Conservation (phyloP, 2,329 filamentous ascomycete species). For the Penicillium thymicola region DNA sequence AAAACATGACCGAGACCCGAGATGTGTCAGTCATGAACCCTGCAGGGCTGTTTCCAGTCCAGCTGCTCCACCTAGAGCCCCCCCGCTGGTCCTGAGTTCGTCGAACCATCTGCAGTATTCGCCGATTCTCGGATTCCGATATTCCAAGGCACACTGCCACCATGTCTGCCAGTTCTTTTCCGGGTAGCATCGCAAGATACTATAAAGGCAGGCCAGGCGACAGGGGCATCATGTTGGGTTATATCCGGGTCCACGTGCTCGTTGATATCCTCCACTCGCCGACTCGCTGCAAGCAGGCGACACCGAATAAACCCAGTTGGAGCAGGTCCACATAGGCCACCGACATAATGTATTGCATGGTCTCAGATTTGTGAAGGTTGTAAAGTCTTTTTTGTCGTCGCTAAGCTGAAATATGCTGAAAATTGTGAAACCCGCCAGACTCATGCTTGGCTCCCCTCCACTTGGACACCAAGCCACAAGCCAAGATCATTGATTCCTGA, state of each 20-base stretch:
- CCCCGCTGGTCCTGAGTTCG: background rate
- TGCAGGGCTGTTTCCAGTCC: too few relatives aligned
- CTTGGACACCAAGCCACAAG: slow-evolving; percentile 10
- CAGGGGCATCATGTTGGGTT: background rate
- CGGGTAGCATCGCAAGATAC: background rate
- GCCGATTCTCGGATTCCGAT: background rate
- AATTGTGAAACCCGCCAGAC: slow-evolving; percentile 5
- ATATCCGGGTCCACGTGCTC: background rate
- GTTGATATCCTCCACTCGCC: background rate
- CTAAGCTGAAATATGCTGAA: slow-evolving; percentile 3
- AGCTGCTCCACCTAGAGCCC: background rate
- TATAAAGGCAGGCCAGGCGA: background rate
- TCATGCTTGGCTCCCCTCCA: slow-evolving; percentile 9
- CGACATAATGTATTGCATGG: background rate
- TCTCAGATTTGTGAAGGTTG: background rate
- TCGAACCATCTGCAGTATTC: background rate
- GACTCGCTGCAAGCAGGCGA: background rate
- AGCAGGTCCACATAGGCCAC: slow-evolving; percentile 3
- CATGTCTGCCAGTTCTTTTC: background rate
- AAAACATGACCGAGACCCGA: background rate
- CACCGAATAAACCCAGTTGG: background rate
- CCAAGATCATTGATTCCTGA: slow-evolving; percentile 41
- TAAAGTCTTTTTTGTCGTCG: slow-evolving; percentile 2
- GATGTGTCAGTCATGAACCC: background rate
- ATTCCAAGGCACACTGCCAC: background rate